phyloP scores from a whole-genome alignment of 352 stramenopile species.

The Globisporangium takayamanum region DNA sequence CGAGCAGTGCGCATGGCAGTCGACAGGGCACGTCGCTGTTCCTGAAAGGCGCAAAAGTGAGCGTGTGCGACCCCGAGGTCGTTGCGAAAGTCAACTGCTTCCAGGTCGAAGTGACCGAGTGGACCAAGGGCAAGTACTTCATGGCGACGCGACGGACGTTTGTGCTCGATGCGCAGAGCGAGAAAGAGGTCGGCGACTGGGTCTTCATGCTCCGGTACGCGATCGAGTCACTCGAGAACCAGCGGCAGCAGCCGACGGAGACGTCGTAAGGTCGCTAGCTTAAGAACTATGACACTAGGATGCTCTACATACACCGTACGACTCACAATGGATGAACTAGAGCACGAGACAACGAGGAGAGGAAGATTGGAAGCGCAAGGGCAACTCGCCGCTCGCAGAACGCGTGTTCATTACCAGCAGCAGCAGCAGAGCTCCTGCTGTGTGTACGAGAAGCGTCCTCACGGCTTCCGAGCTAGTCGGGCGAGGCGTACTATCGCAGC shows the following conservation, averaged over 20 bases:
- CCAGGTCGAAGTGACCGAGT: constrained; percentile 77
- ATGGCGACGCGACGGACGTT: constrained; percentile 60
- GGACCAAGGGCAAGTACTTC: constrained; percentile 70
- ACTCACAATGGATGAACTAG: background rate
- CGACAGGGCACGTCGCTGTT: constrained; percentile 57
- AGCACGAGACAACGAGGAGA: background rate
- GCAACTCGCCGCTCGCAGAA: background rate
- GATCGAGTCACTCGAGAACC: constrained; percentile 79
- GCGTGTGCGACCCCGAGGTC: constrained; percentile 62
- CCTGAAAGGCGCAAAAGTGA: constrained; percentile 68
- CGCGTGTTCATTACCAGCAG: background rate
- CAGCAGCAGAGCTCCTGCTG: background rate
- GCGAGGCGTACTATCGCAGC: background rate
- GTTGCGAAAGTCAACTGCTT: constrained; percentile 77
- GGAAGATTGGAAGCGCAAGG: background rate
- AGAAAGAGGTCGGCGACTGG: constrained; percentile 76
- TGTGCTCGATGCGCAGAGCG: constrained; percentile 63
- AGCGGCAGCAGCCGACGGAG: constrained; percentile 8
- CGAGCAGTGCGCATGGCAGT: background rate
- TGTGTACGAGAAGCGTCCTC: background rate
- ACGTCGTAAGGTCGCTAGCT: background rate
- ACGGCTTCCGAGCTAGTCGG: background rate
- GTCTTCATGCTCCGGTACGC: constrained; percentile 83
- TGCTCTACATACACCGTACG: background rate
- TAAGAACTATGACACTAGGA: background rate